phyloP scores from a whole-genome alignment of 202 grass and related monocot genomes.

The Elaeis oleifera region DNA sequence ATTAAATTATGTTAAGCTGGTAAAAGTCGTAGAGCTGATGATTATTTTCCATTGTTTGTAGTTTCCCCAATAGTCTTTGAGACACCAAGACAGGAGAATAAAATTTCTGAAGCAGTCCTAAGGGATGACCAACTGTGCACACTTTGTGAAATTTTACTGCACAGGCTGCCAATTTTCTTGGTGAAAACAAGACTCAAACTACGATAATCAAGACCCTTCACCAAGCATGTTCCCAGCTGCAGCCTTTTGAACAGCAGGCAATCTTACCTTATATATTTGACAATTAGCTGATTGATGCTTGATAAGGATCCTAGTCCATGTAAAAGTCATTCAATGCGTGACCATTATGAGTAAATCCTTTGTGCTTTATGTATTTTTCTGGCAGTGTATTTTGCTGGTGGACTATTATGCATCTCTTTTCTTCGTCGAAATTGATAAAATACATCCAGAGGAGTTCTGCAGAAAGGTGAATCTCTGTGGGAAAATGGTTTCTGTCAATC shows the following conservation, averaged over 20 bases:
- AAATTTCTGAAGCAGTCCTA: conserved; percentile 9
- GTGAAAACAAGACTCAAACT: conserved; percentile 56
- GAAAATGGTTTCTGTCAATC: conserved; percentile 12
- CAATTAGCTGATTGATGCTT: not conserved
- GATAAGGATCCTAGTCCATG: too few relatives aligned
- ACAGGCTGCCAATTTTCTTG: conserved; percentile 47
- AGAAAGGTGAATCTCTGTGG: conserved; percentile 58
- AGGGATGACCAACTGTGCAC: conserved; percentile 37
- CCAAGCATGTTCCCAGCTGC: conserved; percentile 50
- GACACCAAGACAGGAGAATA: not conserved
- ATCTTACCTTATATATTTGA: conserved; percentile 6
- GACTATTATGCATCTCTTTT: conserved; percentile 65
- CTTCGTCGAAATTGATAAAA: conserved; percentile 54
- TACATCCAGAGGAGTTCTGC: conserved; percentile 66
- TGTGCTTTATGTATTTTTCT: not conserved
- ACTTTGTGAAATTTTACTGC: conserved; percentile 44
- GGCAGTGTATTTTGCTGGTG: conserved; percentile 63
- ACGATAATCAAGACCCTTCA: conserved; percentile 55
- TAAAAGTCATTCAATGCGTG: too few relatives aligned
- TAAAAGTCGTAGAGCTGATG: not conserved
- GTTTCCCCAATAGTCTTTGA: conserved; percentile 25
- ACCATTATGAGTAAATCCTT: too few relatives aligned
- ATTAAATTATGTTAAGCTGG: not conserved
- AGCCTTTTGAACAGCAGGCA: conserved; percentile 50
- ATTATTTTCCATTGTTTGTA: conserved; percentile 19